These are phyloP conservation scores for Zygnema cylindricum DNA, from an alignment of 139 green algal genomes.

Conservation along the genomic window DNA sequence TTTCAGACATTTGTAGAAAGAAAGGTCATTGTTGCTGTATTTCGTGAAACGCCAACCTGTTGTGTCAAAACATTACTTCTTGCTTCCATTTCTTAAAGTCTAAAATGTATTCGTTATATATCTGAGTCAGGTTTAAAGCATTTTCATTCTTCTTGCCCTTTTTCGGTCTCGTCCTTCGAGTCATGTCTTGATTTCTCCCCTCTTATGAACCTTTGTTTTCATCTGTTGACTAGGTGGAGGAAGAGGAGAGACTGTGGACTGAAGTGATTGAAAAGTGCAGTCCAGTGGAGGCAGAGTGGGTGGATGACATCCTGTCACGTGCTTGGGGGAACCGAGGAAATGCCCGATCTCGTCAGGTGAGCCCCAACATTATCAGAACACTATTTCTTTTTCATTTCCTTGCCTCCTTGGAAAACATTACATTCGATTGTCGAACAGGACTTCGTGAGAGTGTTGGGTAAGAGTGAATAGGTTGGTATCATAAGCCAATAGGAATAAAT, in stretches of 20 bases:
- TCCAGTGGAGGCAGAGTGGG: constrained; percentile 38
- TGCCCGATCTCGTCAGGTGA: constrained; percentile 58
- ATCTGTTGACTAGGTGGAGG: constrained; percentile 45
- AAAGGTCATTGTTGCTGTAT: too few relatives aligned
- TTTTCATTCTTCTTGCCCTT: background rate
- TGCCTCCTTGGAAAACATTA: too few relatives aligned
- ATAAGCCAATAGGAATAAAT: too few relatives aligned
- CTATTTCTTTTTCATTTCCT: too few relatives aligned
- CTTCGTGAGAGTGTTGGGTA: too few relatives aligned
- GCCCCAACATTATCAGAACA: too few relatives aligned
- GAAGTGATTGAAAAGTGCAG: constrained; percentile 56
- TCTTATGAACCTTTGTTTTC: too few relatives aligned
- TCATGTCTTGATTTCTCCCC: background rate
- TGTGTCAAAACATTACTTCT: background rate
- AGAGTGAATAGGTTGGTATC: too few relatives aligned
- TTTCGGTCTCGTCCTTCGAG: background rate
- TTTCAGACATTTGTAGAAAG: too few relatives aligned
- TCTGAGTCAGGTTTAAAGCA: too few relatives aligned
- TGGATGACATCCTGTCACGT: constrained; percentile 47
- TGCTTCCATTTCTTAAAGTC: background rate
- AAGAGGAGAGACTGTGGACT: constrained; percentile 64
- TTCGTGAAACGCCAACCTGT: background rate
- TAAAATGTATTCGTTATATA: background rate
- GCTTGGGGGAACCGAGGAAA: constrained; percentile 66
- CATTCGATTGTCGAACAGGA: too few relatives aligned